Conservation (phyloP, 1,284 basidiomycete genomes). For the Puccinia novopanici region DNA sequence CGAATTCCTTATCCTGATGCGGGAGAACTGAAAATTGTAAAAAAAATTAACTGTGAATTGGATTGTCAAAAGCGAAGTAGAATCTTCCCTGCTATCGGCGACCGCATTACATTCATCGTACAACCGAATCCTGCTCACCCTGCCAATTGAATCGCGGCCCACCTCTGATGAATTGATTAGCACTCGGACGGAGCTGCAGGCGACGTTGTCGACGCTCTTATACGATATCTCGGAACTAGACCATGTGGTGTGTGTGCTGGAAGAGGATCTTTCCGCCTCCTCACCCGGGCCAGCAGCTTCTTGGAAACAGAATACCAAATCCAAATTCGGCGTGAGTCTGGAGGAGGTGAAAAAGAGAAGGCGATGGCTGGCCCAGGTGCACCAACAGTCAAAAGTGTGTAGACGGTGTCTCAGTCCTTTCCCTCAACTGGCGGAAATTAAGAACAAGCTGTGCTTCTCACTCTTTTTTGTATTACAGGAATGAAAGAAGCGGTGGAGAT, state of each 20-base stretch:
- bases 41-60: not conserved
- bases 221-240: constrained; percentile 42
- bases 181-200: constrained; percentile 11
- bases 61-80: constrained; percentile 26
- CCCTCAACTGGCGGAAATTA: no score
- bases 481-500: constrained; percentile 5
- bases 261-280: constrained; percentile 16
- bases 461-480: no score
- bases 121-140: constrained; percentile 37
- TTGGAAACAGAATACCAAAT: not conserved
- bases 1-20: not conserved
- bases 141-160: constrained; percentile 5
- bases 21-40: not conserved
- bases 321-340: constrained; percentile 30
- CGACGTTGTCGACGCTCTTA: constrained; percentile 13
- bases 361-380: constrained; percentile 17
- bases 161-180: constrained; percentile 12
- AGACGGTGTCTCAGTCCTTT: no score
- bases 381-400: constrained; percentile 16
- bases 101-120: constrained; percentile 36
- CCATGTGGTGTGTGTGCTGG: constrained; percentile 28
- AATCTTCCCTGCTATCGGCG: constrained; percentile 39
- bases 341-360: constrained; percentile 29
- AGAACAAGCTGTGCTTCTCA: no score
- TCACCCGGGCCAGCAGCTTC: not conserved